Percentiles rank a stretch among this genome's conserved stretches.
phyloP scores from a whole-genome alignment of 202 grass and related monocot species.

The Setaria viridis region DNA sequence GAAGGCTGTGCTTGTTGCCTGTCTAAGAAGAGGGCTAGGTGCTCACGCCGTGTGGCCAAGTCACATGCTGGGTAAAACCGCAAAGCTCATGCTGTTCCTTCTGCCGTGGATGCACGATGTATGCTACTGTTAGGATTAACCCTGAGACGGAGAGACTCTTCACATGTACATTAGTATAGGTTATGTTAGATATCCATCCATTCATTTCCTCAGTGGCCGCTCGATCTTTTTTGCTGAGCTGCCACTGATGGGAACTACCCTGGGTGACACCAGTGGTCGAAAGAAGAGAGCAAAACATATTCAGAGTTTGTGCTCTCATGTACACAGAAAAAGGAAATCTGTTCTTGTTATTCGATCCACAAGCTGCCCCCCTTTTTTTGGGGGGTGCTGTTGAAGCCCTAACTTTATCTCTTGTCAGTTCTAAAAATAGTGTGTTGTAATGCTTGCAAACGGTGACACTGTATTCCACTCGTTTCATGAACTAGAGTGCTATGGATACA shows the following conservation, averaged over 20 bases:
- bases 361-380: slow-evolving; percentile 30
- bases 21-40: slow-evolving; percentile 63
- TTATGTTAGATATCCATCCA: slow-evolving; percentile 61
- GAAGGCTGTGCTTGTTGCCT: slow-evolving; percentile 93
- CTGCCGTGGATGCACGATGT: slow-evolving; percentile 14
- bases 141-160: background rate
- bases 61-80: slow-evolving; percentile 48
- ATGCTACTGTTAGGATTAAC: slow-evolving; percentile 46
- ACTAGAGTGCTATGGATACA: background rate
- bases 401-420: slow-evolving; percentile 43
- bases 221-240: slow-evolving; percentile 69
- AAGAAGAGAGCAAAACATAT: slow-evolving; percentile 37
- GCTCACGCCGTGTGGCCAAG: slow-evolving; percentile 66
- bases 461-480: slow-evolving; percentile 6
- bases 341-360: slow-evolving; percentile 38
- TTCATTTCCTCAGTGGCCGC: slow-evolving; percentile 58
- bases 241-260: slow-evolving; percentile 54
- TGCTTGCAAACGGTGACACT: slow-evolving; percentile 4
- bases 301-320: slow-evolving; percentile 47
- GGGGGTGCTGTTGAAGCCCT: slow-evolving; percentile 36
- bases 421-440: slow-evolving; percentile 21
- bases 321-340: slow-evolving; percentile 42
- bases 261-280: slow-evolving; percentile 55
- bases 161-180: slow-evolving; percentile 55
- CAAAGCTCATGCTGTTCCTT: slow-evolving; percentile 12